These are phyloP conservation scores for Chrysoporthe deuterocubensis DNA, from an alignment of 2,329 filamentous ascomycete genomes.

Conservation along the genomic window DNA sequence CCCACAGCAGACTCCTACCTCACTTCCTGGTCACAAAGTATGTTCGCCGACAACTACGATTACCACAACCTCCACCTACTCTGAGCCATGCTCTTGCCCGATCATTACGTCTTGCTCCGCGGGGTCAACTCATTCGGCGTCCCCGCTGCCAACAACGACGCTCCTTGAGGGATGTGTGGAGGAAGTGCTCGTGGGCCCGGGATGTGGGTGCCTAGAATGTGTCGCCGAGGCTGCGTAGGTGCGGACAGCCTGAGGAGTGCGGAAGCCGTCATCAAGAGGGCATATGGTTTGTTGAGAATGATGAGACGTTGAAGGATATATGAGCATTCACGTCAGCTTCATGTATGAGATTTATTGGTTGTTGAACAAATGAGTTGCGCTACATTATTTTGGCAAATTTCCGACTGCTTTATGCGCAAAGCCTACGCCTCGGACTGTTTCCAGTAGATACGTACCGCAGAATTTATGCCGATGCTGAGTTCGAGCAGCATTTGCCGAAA, in stretches of 20 bases:
- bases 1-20: neutral
- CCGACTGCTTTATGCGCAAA: neutral
- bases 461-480: neutral
- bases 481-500: neutral
- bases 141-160: neutral
- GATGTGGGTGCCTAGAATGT: neutral
- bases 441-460: neutral
- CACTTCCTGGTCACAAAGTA: conserved; percentile 6
- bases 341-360: neutral
- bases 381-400: neutral
- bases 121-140: neutral
- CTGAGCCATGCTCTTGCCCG: neutral
- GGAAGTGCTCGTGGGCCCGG: conserved; percentile 6
- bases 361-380: neutral
- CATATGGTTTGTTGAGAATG: neutral
- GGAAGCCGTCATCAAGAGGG: neutral
- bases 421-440: too few species aligned
- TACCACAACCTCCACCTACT: neutral
- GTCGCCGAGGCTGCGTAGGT: neutral
- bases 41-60: conserved; percentile 6
- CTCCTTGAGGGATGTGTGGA: conserved; percentile 6
- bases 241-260: neutral
- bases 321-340: neutral
- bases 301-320: neutral
- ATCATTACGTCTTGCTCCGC: neutral